These are phyloP conservation scores for Glycine latifolia DNA, from an alignment of 306 rosid genomes.

Conservation along the genomic window DNA sequence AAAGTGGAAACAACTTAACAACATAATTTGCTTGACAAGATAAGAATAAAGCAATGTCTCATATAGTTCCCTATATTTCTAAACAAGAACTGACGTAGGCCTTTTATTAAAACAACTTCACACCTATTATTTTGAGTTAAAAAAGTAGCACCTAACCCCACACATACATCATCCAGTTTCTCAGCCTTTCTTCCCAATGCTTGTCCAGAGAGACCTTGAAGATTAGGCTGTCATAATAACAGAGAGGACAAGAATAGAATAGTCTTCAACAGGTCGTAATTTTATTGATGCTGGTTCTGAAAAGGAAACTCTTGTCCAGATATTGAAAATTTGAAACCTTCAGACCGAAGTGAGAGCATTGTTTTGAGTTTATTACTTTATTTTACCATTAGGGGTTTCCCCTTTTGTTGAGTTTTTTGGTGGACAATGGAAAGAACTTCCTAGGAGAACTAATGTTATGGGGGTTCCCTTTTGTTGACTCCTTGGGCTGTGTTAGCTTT, in stretches of 20 bases:
- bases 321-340: background rate
- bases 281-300: background rate
- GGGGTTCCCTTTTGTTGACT: background rate
- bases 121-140: background rate
- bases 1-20: background rate
- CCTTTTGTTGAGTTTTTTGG: background rate
- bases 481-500: background rate
- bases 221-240: background rate
- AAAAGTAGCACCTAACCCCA: background rate
- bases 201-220: background rate
- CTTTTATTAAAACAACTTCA: background rate
- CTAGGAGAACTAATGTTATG: slow-evolving; percentile 11
- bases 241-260: background rate
- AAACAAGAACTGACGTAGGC: background rate
- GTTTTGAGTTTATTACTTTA: background rate
- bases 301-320: background rate
- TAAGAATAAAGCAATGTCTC: slow-evolving; percentile 9
- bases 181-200: background rate
- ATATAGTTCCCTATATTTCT: background rate
- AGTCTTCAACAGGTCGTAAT: background rate
- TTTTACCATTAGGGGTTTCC: background rate
- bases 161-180: background rate
- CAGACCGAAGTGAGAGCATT: background rate
- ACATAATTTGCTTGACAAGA: background rate
- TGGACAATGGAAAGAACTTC: background rate